Evolutionary conservation across 192 early-diverging fungal species (phyloP), one percentile per base, ranked within the genome.

Genomic region (Podila clonocystis): DNA sequence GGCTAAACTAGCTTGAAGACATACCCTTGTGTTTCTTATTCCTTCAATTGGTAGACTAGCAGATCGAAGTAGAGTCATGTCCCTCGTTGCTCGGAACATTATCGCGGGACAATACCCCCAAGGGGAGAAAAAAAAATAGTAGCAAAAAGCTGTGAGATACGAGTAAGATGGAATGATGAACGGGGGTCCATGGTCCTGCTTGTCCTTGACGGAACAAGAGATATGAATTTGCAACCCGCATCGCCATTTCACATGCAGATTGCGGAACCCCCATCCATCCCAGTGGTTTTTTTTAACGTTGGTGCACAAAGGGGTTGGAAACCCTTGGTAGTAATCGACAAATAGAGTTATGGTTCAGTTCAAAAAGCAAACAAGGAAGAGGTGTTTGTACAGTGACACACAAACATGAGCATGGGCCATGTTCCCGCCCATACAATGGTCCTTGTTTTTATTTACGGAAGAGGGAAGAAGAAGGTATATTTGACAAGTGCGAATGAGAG

Each of bases 191-290:
- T 55, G 52, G 9, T 9, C 24, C 9, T 50, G 13, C 20, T 50
- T 50, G 17, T 50, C 11, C 52, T 55, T 22, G 20, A n/a, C 52
- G 5, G 52, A n/a, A 55, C 24, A 26, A 11, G 52, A 55, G 20
- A 55, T n/a, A n/a, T 26, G 24, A 24, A 26, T 20, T n/a, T n/a
- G 24, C n/a, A 55, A 9, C 24, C n/a, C 52, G 41, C 41, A 45
- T 45, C 41, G 11, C 52, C 52, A 55, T 55, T 52, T 55, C 52
- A 55, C 52, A 55, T 55, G 52, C 52, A 55, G 52, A 55, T 55
- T 24, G 52, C 52, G 9, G 22, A n/a, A 55, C n/a, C n/a, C n/a
- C n/a, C 20, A 55, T 4, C 52, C 52, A 55, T 24, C 24, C 52
- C 52, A 17, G 7, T 26, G n/a, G 24, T 20, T 17, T 55, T 20